Evolutionary conservation across 148 eudicot genomes (phyloP), one percentile per base, ranked within the genome.

Genomic region (Pouteria glomerata): DNA sequence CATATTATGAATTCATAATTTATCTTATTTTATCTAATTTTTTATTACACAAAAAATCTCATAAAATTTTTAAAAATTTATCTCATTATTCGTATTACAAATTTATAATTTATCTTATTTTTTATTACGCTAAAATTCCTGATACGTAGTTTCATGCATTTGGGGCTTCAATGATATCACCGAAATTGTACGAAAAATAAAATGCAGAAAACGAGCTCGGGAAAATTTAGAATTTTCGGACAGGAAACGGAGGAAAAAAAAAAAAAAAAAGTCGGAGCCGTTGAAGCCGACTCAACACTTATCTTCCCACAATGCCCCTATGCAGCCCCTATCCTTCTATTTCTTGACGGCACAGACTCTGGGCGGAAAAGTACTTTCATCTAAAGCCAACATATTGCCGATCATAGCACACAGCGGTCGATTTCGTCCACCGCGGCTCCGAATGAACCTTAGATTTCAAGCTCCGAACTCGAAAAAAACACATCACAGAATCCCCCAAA

Each of bases 401-500:
- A 55, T 29, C 69, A 66, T 45, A 66, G 34, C 39, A 31, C 64
- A 26, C 23, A 31, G 41, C 30, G 48, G 61, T 2, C 45, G 21
- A 24, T 69, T 69, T 69, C 47, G 21, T 69, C 61, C 30, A 23
- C 72, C 72, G 53, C 1, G 50, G 61, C 71, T 68, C 21, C 33
- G 58, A 48, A 21, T 10, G 58, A 55, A 52, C 34, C 47, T 53
- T 53, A 31, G 61, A 52, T 52, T 68, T 53, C 59, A 33, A 52
- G 33, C 59, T 55, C 23, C 59, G 34, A 65, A 48, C 55, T 44
- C 53, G 5, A n/a, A 65, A 39, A 44, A 35, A 23, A 23, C 72
- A 33, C 44, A 35, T 52, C 72, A 33, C 59, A 68, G 59, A 52
- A 33, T 68, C 72, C 26, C 30, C 72, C 16, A 67, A 67, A 45